phyloP scores from a whole-genome alignment of 2,329 filamentous ascomycete species.

The Rugonectria rugulosa region DNA sequence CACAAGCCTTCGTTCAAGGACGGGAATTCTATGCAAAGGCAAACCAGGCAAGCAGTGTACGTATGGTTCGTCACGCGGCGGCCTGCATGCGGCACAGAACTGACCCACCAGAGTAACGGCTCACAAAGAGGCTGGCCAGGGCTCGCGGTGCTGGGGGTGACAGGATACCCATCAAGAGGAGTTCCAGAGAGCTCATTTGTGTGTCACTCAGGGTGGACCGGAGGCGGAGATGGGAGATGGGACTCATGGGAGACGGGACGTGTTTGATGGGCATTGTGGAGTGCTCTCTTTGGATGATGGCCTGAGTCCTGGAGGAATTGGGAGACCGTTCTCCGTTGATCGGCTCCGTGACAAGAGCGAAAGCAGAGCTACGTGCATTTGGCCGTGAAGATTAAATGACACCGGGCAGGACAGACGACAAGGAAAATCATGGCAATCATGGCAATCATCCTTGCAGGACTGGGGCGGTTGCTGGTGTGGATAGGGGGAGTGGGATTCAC shows the following conservation, averaged over 20 bases:
- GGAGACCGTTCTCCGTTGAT: slow-evolving; percentile 8
- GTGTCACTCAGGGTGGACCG: slow-evolving; percentile 14
- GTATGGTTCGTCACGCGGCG: slow-evolving; percentile 39
- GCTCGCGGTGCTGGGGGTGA: slow-evolving; percentile 19
- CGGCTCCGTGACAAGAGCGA: slow-evolving; percentile 20
- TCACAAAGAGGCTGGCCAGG: slow-evolving; percentile 20
- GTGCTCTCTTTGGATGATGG: slow-evolving; percentile 11
- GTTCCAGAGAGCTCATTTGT: slow-evolving; percentile 20
- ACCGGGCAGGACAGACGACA: slow-evolving; percentile 25
- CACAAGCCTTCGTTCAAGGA: slow-evolving; percentile 16
- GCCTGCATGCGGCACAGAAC: slow-evolving; percentile 37
- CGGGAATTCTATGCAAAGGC: slow-evolving; percentile 22
- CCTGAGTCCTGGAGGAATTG: slow-evolving; percentile 5
- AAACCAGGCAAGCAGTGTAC: slow-evolving; percentile 21
- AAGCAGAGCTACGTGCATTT: slow-evolving; percentile 2
- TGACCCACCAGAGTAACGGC: slow-evolving; percentile 36
- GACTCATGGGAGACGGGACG: slow-evolving; percentile 15
- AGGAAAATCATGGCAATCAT: slow-evolving; percentile 21
- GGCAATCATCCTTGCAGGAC: slow-evolving; percentile 17
- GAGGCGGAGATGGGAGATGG: slow-evolving; percentile 15
- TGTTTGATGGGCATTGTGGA: slow-evolving; percentile 15
- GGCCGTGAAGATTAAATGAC: slow-evolving; percentile 13
- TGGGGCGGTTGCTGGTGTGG: neutral
- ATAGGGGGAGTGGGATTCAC: neutral
- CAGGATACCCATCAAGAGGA: slow-evolving; percentile 28